Evolutionary conservation across 768 basidiomycete genomes (phyloP), one percentile per base, ranked within the genome.

Genomic region (Termitomyces sp.): DNA sequence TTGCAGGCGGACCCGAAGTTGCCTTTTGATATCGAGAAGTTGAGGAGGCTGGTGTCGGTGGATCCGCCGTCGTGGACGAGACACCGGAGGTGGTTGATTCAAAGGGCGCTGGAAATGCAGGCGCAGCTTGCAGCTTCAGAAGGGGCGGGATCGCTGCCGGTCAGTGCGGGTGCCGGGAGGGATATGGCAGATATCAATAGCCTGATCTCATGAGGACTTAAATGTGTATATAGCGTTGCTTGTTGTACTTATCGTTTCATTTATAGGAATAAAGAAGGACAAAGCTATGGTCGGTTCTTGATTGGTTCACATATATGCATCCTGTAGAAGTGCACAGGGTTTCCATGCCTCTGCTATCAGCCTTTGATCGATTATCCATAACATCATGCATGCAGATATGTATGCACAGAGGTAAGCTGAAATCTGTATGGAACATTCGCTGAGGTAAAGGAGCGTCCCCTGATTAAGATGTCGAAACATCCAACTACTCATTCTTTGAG

Each of bases 31-130:
- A 66, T 74, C 57, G 62, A 59, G 35, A 66, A 62, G 56, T 61
- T 76, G 48, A 57, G 69, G 51, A 63, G 66, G 36, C 57, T 76
- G 33, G 66, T 75, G 36, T 70, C 70, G 63, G 69, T 64, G 68
- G 74, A 76, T 20, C 58, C 54, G 10, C 43, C 58, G 30, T 73
- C 71, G 8, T 73, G 72, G 72, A 55, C 56, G 30, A 59, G 69
- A 35, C 70, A 73, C 61, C 62, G 66, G 2, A 58, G 66, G 7
- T 72, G 70, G 68, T 62, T 73, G 30, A 40, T 69, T 38, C 53
- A 54, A 14, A 59, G 59, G 20, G 55, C 60, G 7, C 16, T 54
- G 26, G 52, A 55, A 30, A 38, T 48, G 14, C 58, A 55, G 23
- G 33, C 36, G 14, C 32, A 12, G 18, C 13, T 18, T n/a, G 35